Evolutionary conservation across 2,329 filamentous ascomycete species (phyloP).

Genomic region (Cercospora zeae-maydis): DNA sequence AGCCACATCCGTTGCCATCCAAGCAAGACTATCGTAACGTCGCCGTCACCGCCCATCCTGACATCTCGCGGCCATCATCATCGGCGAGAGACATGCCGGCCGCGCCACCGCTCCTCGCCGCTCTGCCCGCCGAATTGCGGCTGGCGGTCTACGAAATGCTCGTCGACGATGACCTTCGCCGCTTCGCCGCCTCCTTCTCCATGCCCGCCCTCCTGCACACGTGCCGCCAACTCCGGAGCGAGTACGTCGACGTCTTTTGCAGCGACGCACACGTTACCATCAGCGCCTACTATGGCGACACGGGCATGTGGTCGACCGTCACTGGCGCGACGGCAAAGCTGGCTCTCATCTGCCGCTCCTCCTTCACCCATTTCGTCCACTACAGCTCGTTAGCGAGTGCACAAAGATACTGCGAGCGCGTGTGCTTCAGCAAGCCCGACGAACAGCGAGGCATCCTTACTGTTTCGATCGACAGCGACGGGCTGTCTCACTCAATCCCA

Average conservation of each 20-base stretch:
- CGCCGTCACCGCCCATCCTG: neutral
- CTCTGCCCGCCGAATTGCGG: constrained; percentile 20
- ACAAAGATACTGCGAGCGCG: constrained; percentile 16
- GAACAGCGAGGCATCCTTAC: constrained; percentile 12
- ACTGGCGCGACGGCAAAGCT: constrained; percentile 12
- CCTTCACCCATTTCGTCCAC: constrained; percentile 14
- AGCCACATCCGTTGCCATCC: neutral
- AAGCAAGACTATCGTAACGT: neutral
- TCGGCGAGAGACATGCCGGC: neutral
- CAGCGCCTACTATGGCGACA: constrained; percentile 14
- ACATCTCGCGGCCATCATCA: neutral
- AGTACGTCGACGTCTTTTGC: constrained; percentile 19
- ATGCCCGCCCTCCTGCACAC: constrained; percentile 12
- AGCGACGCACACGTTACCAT: constrained; percentile 12
- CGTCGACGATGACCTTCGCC: constrained; percentile 12
- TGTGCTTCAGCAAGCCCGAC: neutral
- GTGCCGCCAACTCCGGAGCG: constrained; percentile 10
- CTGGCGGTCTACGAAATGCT: constrained; percentile 14
- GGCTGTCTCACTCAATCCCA: neutral
- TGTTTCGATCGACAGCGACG: neutral
- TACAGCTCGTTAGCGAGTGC: constrained; percentile 19
- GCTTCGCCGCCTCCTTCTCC: constrained; percentile 14
- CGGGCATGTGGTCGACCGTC: constrained; percentile 13
- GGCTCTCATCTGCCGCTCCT: constrained; percentile 8
- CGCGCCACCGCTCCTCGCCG: constrained; percentile 2